Conservation (phyloP, 176 grass and related monocot species). For the Oryza glaberrima region DNA sequence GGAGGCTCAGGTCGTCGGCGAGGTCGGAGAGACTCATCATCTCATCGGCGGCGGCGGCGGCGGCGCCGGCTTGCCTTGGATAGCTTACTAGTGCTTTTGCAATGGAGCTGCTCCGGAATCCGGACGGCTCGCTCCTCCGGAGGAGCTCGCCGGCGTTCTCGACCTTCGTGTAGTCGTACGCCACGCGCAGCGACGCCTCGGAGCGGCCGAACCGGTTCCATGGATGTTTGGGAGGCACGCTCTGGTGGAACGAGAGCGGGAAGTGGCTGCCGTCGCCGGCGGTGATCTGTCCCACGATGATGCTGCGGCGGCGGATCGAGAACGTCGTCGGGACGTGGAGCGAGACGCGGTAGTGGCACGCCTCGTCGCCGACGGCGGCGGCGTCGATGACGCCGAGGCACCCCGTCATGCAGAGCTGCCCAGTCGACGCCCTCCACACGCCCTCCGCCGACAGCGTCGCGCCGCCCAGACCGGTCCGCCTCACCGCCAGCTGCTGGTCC, state of each 20-base stretch:
- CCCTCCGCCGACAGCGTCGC: constrained; percentile 57
- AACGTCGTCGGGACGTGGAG: constrained; percentile 51
- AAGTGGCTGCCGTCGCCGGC: constrained; percentile 29
- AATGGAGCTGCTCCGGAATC: constrained; percentile 30
- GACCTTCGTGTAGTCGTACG: constrained; percentile 52
- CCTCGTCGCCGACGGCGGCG: neutral
- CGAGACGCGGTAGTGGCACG: constrained; percentile 49
- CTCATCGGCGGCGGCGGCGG: neutral
- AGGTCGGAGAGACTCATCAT: constrained; percentile 25
- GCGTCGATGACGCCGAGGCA: constrained; percentile 21
- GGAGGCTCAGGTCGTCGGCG: constrained; percentile 42
- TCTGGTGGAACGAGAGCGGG: neutral
- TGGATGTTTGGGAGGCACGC: neutral
- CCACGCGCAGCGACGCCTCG: neutral
- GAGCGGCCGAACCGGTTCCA: neutral
- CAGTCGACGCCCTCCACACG: constrained; percentile 46
- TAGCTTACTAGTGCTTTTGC: constrained; percentile 48
- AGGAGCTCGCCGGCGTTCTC: constrained; percentile 46
- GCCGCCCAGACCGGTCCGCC: constrained; percentile 32
- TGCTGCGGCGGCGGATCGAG: constrained; percentile 45
- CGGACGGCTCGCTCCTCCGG: constrained; percentile 33
- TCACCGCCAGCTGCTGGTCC: constrained; percentile 17
- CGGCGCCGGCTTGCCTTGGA: constrained; percentile 19
- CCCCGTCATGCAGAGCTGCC: constrained; percentile 62
- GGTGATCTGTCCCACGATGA: constrained; percentile 45